Base-by-base conservation (phyloP, 1,284 basidiomycete species). In the Heterobasidion parviporum region DNA sequence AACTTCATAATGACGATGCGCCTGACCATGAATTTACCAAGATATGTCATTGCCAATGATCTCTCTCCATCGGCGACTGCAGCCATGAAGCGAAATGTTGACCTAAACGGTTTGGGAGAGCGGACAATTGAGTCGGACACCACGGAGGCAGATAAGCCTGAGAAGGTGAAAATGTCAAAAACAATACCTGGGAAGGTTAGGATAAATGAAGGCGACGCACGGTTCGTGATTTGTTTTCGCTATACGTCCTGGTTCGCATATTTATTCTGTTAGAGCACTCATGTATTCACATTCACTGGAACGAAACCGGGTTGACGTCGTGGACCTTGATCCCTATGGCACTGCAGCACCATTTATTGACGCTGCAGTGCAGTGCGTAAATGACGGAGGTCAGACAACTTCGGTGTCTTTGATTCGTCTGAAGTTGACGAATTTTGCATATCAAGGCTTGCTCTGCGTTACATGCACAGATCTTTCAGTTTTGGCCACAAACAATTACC, bases 321-420 rank as follows among this genome's bases (percentile, higher is more conserved):
- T 99, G 18, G 97, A 99, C 68, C 79, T 99, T 15, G 96, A 99
- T 68, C 97, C 97, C 0, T 99, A 99, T 67, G 97, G 97, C 0
- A 96, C 94, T 6, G 97, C 97, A 1, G 89, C 94, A 3, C 94
- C 95, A 0, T 99, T 99, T 70, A 85, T 99, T 35, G 97, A 99
- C 65, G 88, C 87, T n/a, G 94, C 96, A 0, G 86, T 99, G n/a
- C 94, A 97, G 65, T 85, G 83, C 55, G 79, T 98, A 2, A 81
- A 83, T 26, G 94, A 97, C 62, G 93, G 89, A 66, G 94, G 93
- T 86, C 53, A 61, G 75, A 26, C 26, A 26, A 26, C 26, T 26
- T 6, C 6, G 60, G 26, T 18, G 2, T 47, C 49, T n/a, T 35
- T 16, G n/a, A 33, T 53, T 48, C 1, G 3, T 26, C 26, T 26